Conservation (phyloP, 1,284 basidiomycete genomes). For the Omphalotus olearius region DNA sequence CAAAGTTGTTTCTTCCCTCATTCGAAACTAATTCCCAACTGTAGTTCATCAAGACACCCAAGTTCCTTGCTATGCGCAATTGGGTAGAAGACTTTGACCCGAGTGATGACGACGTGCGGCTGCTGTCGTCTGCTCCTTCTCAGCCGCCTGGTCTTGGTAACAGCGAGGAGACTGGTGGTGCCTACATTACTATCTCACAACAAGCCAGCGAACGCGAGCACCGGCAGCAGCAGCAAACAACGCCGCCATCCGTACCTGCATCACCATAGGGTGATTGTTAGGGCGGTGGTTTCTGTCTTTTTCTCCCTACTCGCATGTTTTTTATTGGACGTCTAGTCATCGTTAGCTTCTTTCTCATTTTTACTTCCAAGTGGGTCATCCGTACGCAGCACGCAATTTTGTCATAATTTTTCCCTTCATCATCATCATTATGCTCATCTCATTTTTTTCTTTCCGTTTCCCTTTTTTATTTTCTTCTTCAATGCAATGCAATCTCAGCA, state of each 20-base stretch:
- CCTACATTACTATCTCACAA: slow-evolving; percentile 81
- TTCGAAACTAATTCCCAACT: slow-evolving; percentile 10
- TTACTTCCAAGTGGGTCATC: slow-evolving; percentile 13
- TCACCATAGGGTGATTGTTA: slow-evolving; percentile 16
- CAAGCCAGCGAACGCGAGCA: slow-evolving; percentile 66
- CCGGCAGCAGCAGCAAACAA: slow-evolving; percentile 29
- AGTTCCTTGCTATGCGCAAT: slow-evolving; percentile 71
- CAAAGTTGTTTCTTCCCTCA: background rate
- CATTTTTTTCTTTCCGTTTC: slow-evolving; percentile 12
- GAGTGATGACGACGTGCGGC: slow-evolving; percentile 57
- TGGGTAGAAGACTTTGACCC: slow-evolving; percentile 71
- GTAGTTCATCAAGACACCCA: slow-evolving; percentile 81
- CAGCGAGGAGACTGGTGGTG: slow-evolving; percentile 68
- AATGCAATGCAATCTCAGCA: slow-evolving; percentile 15
- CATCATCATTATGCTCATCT: slow-evolving; percentile 27
- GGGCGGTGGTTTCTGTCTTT: slow-evolving; percentile 9
- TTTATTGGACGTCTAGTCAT: slow-evolving; percentile 22
- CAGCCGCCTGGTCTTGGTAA: slow-evolving; percentile 63
- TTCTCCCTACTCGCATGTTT: slow-evolving; percentile 19
- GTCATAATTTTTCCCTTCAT: slow-evolving; percentile 20
- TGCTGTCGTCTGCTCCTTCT: slow-evolving; percentile 48
- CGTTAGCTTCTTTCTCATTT: slow-evolving; percentile 16
- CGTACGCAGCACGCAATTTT: slow-evolving; percentile 13
- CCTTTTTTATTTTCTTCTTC: slow-evolving; percentile 11
- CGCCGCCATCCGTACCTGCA: slow-evolving; percentile 17